Evolutionary conservation across 495 filamentous ascomycete species (phyloP).

Genomic region (Aspergillus sparsus): DNA sequence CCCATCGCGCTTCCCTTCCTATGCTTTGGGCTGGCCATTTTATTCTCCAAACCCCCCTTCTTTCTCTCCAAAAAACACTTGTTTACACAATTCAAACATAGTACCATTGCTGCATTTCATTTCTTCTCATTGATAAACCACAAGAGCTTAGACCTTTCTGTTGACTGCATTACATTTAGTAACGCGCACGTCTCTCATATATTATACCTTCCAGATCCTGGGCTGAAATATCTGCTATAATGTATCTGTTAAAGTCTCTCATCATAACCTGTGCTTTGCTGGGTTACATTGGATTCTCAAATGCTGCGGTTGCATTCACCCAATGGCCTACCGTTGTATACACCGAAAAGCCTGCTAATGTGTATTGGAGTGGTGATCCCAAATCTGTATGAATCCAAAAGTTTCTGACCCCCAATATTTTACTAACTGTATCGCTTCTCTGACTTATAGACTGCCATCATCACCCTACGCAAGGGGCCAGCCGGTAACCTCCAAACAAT

Average conservation of each 20-base stretch:
- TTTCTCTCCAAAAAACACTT: no score
- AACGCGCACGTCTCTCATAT: neutral
- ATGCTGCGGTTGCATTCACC: conserved; percentile 44
- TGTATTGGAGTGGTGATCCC: conserved; percentile 46
- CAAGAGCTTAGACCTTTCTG: no score
- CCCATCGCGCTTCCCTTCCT: no score
- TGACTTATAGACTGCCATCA: conserved; percentile 37
- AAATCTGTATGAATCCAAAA: conserved; percentile 28
- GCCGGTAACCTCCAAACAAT: conserved; percentile 43
- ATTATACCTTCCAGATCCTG: conserved; percentile 8
- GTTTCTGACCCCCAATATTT: neutral
- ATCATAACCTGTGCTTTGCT: conserved; percentile 39
- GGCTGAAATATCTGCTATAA: conserved; percentile 13
- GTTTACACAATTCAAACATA: no score
- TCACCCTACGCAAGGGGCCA: conserved; percentile 47
- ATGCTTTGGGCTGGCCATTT: no score
- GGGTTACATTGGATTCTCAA: conserved; percentile 29
- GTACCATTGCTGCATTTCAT: no score
- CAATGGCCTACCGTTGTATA: conserved; percentile 41
- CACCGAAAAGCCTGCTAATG: conserved; percentile 41
- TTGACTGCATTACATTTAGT: no score
- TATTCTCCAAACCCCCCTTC: no score
- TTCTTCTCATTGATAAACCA: no score
- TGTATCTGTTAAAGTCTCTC: conserved; percentile 36
- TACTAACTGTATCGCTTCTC: conserved; percentile 8